These are phyloP conservation scores for Lodderomyces theae DNA, from an alignment of 1,139 yeast species.

Conservation along the genomic window DNA sequence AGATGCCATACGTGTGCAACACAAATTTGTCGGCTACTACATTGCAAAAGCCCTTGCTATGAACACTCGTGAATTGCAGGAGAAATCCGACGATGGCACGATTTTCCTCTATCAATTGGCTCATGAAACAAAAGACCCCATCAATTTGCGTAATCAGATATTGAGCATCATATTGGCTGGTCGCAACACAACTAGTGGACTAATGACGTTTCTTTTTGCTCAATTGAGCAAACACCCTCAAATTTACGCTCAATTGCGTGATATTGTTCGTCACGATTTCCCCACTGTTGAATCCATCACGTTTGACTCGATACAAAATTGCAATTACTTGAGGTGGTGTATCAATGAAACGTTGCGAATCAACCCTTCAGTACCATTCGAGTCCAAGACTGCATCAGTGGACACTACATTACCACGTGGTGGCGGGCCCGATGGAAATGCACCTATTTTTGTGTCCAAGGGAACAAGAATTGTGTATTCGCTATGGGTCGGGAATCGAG, in stretches of 20 bases:
- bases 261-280: constrained; percentile 20
- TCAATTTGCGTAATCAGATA: constrained; percentile 27
- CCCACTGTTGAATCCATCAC: constrained; percentile 29
- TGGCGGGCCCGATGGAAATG: constrained; percentile 43
- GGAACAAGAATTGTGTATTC: constrained; percentile 42
- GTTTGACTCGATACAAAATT: constrained; percentile 46
- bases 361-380: constrained; percentile 54
- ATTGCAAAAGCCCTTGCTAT: constrained; percentile 28
- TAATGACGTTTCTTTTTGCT: constrained; percentile 25
- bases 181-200: constrained; percentile 32
- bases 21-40: constrained; percentile 26
- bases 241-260: constrained; percentile 22
- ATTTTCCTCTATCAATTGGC: constrained; percentile 29
- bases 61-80: constrained; percentile 20
- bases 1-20: constrained; percentile 19
- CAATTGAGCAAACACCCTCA: constrained; percentile 25
- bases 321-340: constrained; percentile 43
- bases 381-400: constrained; percentile 40
- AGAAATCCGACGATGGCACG: constrained; percentile 19
- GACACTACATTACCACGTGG: constrained; percentile 49
- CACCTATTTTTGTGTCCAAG: constrained; percentile 45
- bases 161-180: constrained; percentile 34
- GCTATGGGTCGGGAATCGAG: constrained; percentile 45
- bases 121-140: constrained; percentile 26
- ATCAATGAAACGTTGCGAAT: constrained; percentile 51